These are phyloP conservation scores for Tolypocladium amazonense DNA, from an alignment of 2,329 filamentous ascomycete genomes.

Conservation along the genomic window DNA sequence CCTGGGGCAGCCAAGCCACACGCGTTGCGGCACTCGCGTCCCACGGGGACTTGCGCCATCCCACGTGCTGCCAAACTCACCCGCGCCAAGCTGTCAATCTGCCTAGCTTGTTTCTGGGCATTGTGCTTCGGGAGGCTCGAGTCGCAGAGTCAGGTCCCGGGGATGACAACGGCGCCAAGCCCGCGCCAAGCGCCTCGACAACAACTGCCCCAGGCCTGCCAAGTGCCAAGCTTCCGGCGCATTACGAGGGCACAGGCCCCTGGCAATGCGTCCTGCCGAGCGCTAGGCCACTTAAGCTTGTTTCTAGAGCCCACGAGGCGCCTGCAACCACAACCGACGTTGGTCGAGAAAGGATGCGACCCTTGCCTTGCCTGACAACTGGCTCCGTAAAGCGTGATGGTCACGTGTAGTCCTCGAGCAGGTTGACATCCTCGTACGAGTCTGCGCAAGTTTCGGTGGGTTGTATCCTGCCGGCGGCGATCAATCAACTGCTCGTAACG, in stretches of 20 bases:
- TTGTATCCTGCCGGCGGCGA: not conserved
- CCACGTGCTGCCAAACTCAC: not conserved
- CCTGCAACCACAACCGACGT: not conserved
- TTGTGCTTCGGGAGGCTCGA: not conserved
- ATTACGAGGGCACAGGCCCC: not conserved
- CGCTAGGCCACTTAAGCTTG: not conserved
- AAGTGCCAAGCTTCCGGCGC: not conserved
- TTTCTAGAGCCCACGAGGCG: not conserved
- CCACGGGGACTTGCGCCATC: not conserved
- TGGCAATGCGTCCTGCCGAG: not conserved
- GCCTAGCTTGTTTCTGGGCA: not conserved
- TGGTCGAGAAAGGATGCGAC: not conserved
- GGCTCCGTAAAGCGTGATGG: not conserved
- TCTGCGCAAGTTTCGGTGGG: no score
- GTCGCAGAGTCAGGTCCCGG: not conserved
- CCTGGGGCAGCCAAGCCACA: not conserved
- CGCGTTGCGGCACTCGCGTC: not conserved
- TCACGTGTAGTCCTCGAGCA: not conserved
- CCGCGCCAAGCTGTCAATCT: not conserved
- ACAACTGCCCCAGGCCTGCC: not conserved
- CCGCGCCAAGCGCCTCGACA: not conserved
- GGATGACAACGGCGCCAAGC: not conserved
- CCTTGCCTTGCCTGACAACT: not conserved
- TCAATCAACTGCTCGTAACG: no score
- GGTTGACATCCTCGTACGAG: no score